Evolutionary conservation across 2,329 filamentous ascomycete species (phyloP).

Genomic region (Alternaria ethzedia): DNA sequence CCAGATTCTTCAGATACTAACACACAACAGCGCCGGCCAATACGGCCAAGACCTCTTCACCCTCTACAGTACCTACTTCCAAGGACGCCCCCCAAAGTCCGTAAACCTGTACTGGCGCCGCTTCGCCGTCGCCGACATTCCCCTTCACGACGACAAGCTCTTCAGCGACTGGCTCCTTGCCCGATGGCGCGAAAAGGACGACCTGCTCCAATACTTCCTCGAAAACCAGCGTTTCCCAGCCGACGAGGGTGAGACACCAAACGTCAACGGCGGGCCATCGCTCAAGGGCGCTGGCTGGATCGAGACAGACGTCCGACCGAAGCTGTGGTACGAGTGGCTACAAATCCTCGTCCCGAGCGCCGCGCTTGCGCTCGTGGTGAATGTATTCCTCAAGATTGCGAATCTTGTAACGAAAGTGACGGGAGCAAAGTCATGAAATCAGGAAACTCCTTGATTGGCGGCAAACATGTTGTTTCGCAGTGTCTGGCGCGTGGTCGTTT

Average conservation of each 20-base stretch:
- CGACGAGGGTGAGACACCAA: conserved; percentile 50
- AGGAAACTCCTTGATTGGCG: background rate
- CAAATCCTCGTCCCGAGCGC: conserved; percentile 52
- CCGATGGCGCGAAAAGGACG: conserved; percentile 92
- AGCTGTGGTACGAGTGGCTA: conserved; percentile 50
- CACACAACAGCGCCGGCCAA: conserved; percentile 52
- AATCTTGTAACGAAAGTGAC: conserved; percentile 29
- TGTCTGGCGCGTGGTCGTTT: background rate
- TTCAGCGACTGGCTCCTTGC: conserved; percentile 85
- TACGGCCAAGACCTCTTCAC: conserved; percentile 90
- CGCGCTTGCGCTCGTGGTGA: conserved; percentile 46
- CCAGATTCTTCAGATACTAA: background rate
- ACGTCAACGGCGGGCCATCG: conserved; percentile 22
- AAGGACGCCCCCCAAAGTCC: conserved; percentile 87
- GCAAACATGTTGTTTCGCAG: background rate
- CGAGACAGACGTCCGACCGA: conserved; percentile 55
- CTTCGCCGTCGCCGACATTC: conserved; percentile 80
- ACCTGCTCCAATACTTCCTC: conserved; percentile 78
- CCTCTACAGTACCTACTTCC: conserved; percentile 82
- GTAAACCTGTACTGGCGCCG: conserved; percentile 97
- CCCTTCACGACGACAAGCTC: conserved; percentile 70
- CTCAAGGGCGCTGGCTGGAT: conserved; percentile 52
- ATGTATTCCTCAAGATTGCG: conserved; percentile 34
- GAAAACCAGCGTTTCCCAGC: conserved; percentile 81
- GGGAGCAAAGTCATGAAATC: conserved; percentile 6